Evolutionary conservation across 352 stramenopile species (phyloP).

Genomic region (Phytophthora sansomeana): DNA sequence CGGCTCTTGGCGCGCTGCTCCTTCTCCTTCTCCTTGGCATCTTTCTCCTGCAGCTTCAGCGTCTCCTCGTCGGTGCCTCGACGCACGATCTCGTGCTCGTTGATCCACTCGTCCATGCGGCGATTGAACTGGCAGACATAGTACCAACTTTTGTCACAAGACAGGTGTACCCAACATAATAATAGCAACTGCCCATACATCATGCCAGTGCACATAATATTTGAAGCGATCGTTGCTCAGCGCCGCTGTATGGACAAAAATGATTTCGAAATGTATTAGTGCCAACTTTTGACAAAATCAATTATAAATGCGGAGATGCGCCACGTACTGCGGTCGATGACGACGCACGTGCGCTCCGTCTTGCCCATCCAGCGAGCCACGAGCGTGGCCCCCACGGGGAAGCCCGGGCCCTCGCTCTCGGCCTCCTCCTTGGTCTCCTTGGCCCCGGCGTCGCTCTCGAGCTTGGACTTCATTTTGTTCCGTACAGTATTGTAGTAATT

Average conservation of each 20-base stretch:
- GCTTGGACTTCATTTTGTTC: slow-evolving; percentile 29
- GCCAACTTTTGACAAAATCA: slow-evolving; percentile 20
- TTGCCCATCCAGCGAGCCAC: slow-evolving; percentile 81
- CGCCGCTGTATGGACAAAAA: slow-evolving; percentile 39
- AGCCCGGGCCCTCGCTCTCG: slow-evolving; percentile 41
- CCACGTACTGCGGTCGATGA: slow-evolving; percentile 78
- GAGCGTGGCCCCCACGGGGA: slow-evolving; percentile 66
- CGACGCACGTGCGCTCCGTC: slow-evolving; percentile 79
- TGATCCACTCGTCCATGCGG: slow-evolving; percentile 91
- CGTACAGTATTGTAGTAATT: too few relatives aligned
- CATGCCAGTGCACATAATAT: slow-evolving; percentile 90
- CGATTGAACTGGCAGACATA: slow-evolving; percentile 72
- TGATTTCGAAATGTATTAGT: slow-evolving; percentile 13
- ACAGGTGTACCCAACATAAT: neutral
- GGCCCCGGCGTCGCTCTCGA: neutral
- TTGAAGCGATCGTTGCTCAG: slow-evolving; percentile 75
- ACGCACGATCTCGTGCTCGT: slow-evolving; percentile 81
- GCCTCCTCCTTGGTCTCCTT: slow-evolving; percentile 28
- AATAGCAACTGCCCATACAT: slow-evolving; percentile 42
- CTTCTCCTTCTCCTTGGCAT: slow-evolving; percentile 78
- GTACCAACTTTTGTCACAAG: slow-evolving; percentile 11
- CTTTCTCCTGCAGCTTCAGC: slow-evolving; percentile 76
- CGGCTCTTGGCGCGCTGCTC: slow-evolving; percentile 62
- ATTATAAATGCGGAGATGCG: neutral
- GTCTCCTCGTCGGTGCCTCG: slow-evolving; percentile 79